A percentile compares a stretch with the other conserved stretches of the same genome.
Conservation (phyloP, 148 eudicot genomes). For the Chenopodium album region DNA sequence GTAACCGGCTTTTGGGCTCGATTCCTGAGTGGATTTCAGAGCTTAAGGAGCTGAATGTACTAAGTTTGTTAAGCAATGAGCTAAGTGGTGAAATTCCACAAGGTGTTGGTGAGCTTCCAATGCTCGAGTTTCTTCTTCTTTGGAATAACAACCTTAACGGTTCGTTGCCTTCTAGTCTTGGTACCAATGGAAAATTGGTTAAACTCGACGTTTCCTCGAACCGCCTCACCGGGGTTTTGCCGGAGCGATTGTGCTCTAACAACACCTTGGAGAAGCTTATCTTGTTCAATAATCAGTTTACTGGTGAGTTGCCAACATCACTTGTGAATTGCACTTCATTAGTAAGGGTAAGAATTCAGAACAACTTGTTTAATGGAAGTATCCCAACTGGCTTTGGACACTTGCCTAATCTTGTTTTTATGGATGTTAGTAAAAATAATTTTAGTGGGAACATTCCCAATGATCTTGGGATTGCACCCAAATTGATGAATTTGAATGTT, state of each 20-base stretch:
- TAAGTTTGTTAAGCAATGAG: constrained; percentile 56
- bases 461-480: constrained; percentile 61
- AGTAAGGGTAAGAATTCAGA: constrained; percentile 50
- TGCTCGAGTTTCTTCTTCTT: constrained; percentile 42
- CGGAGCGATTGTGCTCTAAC: constrained; percentile 56
- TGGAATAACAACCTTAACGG: constrained; percentile 89
- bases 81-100: constrained; percentile 67
- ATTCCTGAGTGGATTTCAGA: constrained; percentile 56
- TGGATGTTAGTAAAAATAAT: constrained; percentile 65
- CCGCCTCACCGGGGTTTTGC: constrained; percentile 59
- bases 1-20: constrained; percentile 54
- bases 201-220: constrained; percentile 82
- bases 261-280: constrained; percentile 56
- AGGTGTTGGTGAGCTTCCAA: constrained; percentile 60
- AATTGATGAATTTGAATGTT: constrained; percentile 52
- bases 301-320: constrained; percentile 51
- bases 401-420: constrained; percentile 53
- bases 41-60: constrained; percentile 36
- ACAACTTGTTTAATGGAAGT: constrained; percentile 62
- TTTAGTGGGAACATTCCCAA: constrained; percentile 62
- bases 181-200: constrained; percentile 50
- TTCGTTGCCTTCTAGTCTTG: constrained; percentile 58
- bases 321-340: constrained; percentile 71
- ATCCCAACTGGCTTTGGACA: constrained; percentile 69
- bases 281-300: constrained; percentile 60